Conservation (phyloP, 495 filamentous ascomycete species). For the Xylaria grammica region DNA sequence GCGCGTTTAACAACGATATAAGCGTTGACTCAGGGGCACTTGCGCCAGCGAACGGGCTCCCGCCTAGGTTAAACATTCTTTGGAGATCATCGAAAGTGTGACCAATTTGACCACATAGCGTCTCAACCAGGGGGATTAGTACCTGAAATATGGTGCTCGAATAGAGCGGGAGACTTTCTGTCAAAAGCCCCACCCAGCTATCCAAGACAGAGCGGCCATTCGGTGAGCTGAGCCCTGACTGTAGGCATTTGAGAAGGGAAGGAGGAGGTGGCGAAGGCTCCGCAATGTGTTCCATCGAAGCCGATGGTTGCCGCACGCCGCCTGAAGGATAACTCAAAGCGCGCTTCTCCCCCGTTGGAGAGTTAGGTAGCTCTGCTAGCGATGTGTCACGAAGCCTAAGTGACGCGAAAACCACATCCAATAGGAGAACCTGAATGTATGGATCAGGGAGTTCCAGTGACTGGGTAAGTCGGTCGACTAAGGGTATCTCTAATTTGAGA, state of each 20-base stretch:
- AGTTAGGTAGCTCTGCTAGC: conserved; percentile 47
- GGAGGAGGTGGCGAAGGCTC: conserved; percentile 64
- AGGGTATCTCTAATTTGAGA: conserved; percentile 70
- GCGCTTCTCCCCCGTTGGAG: conserved; percentile 50
- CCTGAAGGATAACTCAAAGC: conserved; percentile 36
- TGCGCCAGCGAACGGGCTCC: conserved; percentile 35
- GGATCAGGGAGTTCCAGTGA: conserved; percentile 66
- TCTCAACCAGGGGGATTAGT: conserved; percentile 86
- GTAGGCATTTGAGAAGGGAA: conserved; percentile 79
- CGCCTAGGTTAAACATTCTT: conserved; percentile 55
- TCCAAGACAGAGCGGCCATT: conserved; percentile 80
- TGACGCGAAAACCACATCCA: conserved; percentile 74
- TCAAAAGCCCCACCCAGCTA: conserved; percentile 88
- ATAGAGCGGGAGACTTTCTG: conserved; percentile 82
- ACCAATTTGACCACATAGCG: conserved; percentile 77
- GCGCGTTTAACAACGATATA: conserved; percentile 81
- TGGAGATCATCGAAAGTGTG: conserved; percentile 69
- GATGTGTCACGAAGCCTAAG: conserved; percentile 67
- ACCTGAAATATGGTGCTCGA: conserved; percentile 85
- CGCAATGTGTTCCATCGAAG: conserved; percentile 38
- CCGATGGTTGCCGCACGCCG: conserved; percentile 28
- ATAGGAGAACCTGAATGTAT: conserved; percentile 72
- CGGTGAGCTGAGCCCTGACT: conserved; percentile 76
- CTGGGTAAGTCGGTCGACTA: conserved; percentile 72
- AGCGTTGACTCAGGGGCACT: conserved; percentile 67